Evolutionary conservation across 2,329 filamentous ascomycete species (phyloP), one percentile per base, ranked within the genome.

Genomic region (Nothopassalora personata): DNA sequence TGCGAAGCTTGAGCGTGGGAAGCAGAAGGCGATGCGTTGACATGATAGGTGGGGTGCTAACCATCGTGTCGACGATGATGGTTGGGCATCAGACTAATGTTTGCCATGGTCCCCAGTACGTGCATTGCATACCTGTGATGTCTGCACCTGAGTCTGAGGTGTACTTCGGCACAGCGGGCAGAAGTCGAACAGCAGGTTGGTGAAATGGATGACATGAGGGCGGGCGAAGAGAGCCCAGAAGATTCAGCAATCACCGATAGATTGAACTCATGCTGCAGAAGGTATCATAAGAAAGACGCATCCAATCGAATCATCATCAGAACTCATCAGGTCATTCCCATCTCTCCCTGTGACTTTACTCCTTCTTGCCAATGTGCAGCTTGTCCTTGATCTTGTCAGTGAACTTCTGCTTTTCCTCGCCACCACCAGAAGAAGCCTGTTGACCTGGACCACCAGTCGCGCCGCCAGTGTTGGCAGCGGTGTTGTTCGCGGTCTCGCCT

Each of bases 341-440:
- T 51, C 49, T 11, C 33, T 51, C 46, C 36, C 10, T 3, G 3
- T 2, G 18, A 30, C 39, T 34, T 56, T 27, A 51, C 57, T 62
- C 57, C 60, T 61, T 66, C 57, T 62, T 60, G 8, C 64, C 66
- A 46, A 67, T 62, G 36, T 64, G 58, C 50, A 69, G 49, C 58
- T 67, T 67, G 45, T 67, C 63, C 66, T 68, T 69, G 57, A 69
- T 57, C 58, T 67, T 68, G 9, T 69, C 65, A 31, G 64, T 53
- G 27, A 69, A 39, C 13, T 64, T 66, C 57, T 65, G 60, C 65
- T 70, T 72, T 19, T 64, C 54, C 39, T 60, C 57, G 11, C 54
- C 53, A 4, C 54, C 59, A 30, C 33, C 50, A 43, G 54, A 56
- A 18, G 15, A 56, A 18, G 15, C 31, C 27, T 51, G 33, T 15